These are phyloP conservation scores for Iberis pinnata DNA, from an alignment of 345 rosid species.

Conservation along the genomic window DNA sequence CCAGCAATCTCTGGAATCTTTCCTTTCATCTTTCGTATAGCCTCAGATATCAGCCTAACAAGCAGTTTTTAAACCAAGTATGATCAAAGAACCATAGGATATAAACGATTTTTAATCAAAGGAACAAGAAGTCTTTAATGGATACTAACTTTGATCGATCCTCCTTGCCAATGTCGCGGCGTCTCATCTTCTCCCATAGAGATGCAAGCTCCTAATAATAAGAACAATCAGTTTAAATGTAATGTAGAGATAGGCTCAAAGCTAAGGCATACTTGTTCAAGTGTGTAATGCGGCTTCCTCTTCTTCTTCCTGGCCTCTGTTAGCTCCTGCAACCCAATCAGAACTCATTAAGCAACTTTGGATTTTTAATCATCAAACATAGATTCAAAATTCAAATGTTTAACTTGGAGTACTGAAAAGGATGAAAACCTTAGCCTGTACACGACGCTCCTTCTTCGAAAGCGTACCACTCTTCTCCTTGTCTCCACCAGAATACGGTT, in stretches of 20 bases:
- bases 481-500: slow-evolving; percentile 14
- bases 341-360: background rate
- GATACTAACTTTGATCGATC: slow-evolving; percentile 65
- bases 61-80: slow-evolving; percentile 4
- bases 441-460: slow-evolving; percentile 28
- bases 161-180: slow-evolving; percentile 71
- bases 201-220: slow-evolving; percentile 64
- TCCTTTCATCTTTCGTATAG: slow-evolving; percentile 75
- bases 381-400: background rate
- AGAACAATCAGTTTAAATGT: no score
- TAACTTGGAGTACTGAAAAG: no score
- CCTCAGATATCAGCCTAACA: slow-evolving; percentile 62
- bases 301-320: slow-evolving; percentile 81
- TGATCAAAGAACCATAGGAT: background rate
- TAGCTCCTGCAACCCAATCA: slow-evolving; percentile 43
- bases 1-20: slow-evolving; percentile 83
- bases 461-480: slow-evolving; percentile 7
- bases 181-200: slow-evolving; percentile 95
- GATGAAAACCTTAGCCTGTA: slow-evolving; percentile 25
- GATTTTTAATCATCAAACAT: background rate
- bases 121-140: background rate
- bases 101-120: background rate
- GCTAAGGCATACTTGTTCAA: slow-evolving; percentile 74
- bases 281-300: slow-evolving; percentile 70
- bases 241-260: background rate